These are phyloP conservation scores for Rhipidocladum racemiflorum DNA, from an alignment of 176 grass and related monocot species.

Conservation along the genomic window DNA sequence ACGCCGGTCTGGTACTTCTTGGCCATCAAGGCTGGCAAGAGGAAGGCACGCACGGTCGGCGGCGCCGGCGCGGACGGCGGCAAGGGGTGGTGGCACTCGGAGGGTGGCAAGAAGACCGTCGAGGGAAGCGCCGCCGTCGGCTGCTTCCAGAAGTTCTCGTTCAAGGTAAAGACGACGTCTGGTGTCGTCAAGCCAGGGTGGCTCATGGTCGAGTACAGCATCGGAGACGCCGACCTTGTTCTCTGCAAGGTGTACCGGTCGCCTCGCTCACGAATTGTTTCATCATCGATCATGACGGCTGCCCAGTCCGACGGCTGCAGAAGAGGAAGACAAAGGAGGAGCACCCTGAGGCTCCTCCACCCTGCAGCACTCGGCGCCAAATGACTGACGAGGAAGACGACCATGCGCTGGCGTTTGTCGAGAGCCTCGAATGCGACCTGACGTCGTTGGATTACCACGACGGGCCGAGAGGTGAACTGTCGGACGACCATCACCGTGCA, in stretches of 20 bases:
- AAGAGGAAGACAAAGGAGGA: not conserved
- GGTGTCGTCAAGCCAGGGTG: not conserved
- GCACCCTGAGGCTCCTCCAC: not conserved
- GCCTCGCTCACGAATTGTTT: not conserved
- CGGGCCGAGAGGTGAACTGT: too few relatives aligned
- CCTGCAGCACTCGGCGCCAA: not conserved
- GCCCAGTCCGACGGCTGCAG: not conserved
- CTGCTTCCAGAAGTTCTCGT: not conserved
- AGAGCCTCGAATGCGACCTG: not conserved
- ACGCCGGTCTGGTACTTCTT: too few relatives aligned
- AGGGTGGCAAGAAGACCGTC: too few relatives aligned
- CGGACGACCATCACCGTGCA: too few relatives aligned
- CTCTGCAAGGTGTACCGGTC: slow-evolving; percentile 5
- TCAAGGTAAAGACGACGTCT: not conserved
- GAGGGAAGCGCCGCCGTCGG: not conserved
- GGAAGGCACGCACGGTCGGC: too few relatives aligned
- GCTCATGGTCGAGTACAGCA: not conserved
- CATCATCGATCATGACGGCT: too few relatives aligned
- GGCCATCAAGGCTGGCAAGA: too few relatives aligned
- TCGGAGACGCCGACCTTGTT: not conserved
- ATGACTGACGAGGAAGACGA: not conserved
- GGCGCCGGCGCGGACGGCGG: too few relatives aligned
- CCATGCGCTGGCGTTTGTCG: not conserved
- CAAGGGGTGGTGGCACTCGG: too few relatives aligned
- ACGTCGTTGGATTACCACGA: too few relatives aligned